These are phyloP conservation scores for Plantago coronopus DNA, from an alignment of 305 asterid genomes.

Conservation along the genomic window DNA sequence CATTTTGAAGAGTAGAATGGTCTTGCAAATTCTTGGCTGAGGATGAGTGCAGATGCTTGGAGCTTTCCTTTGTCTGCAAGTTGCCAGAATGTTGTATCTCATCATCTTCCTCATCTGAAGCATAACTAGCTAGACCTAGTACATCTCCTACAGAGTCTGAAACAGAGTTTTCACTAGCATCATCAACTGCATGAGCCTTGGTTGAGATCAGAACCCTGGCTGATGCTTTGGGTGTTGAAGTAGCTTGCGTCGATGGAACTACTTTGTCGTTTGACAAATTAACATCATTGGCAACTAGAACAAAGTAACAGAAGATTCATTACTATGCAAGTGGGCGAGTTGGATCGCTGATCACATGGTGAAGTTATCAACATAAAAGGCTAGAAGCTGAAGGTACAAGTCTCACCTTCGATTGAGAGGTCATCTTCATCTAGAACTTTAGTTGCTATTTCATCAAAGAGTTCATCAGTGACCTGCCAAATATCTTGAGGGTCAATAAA, in stretches of 20 bases:
- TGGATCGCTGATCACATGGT: conserved; percentile 6
- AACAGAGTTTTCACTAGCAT: conserved; percentile 53
- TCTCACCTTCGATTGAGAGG: conserved; percentile 62
- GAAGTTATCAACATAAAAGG: conserved; percentile 17
- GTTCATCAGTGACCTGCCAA: conserved; percentile 94
- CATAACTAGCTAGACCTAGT: conserved; percentile 86
- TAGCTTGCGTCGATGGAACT: conserved; percentile 41
- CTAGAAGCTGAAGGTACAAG: conserved; percentile 13
- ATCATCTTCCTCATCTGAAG: conserved; percentile 79
- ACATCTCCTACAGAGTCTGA: conserved; percentile 64
- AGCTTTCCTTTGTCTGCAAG: conserved; percentile 34
- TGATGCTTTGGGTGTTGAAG: conserved; percentile 49
- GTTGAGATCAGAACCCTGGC: conserved; percentile 59
- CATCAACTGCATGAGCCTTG: conserved; percentile 41
- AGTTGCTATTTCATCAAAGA: conserved; percentile 94
- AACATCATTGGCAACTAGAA: conserved; percentile 42
- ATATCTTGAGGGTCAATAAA: conserved; percentile 36
- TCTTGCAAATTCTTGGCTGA: conserved; percentile 35
- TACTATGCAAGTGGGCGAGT: conserved; percentile 20
- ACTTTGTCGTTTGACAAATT: conserved; percentile 38
- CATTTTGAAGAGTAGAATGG: conserved; percentile 35
- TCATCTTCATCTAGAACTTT: conserved; percentile 83
- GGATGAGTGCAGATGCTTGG: conserved; percentile 31
- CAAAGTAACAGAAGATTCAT: conserved; percentile 16
- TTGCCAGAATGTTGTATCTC: conserved; percentile 52